Evolutionary conservation across 306 rosid species (phyloP), one percentile per base, ranked within the genome.

Genomic region (Acacia acuminata): DNA sequence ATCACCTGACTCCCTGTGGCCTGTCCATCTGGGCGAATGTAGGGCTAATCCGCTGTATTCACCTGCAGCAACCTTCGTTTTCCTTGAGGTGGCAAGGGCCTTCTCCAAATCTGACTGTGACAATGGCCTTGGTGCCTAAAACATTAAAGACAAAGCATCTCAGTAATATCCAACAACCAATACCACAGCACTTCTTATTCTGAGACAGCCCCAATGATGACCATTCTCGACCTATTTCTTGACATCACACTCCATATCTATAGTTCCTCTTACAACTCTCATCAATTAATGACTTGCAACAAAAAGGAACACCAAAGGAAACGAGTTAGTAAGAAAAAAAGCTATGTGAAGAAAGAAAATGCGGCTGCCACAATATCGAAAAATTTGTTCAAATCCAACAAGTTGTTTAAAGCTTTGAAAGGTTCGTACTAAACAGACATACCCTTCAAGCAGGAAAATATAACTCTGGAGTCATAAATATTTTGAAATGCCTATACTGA

Each of bases 1-100:
- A 69, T 91, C 97, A 79, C 91, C 88, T 56, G 94, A 50, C 25
- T 94, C 99, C 42, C 87, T 80, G 48, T 75, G 81, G 78, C 82
- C 82, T 2, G 89, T 34, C 88, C 88, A 88, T 77, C 92, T 78
- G 9, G 92, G 67, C 40, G 88, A 85, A 65, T 85, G 89, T 22
- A 71, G 42, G 81, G 43, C 75, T 75, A 94, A 85, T 77, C 94
- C 97, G 3, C 82, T 25, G 76, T 92, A 96, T 84, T 94, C 98
- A 73, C 83, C 75, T 30, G 99, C 99, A 76, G 97, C 99, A 83
- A 87, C 89, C 80, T 86, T 89, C 51, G 99, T 96, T 81, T 94
- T 94, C 82, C 60, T 86, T 22, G 98, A 88, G 16, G 98, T 88
- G 74, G 82, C 77, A 73, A 96, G 72, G 55, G 87, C 98, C 74